Evolutionary conservation across 2,329 filamentous ascomycete genomes (phyloP), one percentile per base, ranked within the genome.

Genomic region (Cordyceps fumosorosea): DNA sequence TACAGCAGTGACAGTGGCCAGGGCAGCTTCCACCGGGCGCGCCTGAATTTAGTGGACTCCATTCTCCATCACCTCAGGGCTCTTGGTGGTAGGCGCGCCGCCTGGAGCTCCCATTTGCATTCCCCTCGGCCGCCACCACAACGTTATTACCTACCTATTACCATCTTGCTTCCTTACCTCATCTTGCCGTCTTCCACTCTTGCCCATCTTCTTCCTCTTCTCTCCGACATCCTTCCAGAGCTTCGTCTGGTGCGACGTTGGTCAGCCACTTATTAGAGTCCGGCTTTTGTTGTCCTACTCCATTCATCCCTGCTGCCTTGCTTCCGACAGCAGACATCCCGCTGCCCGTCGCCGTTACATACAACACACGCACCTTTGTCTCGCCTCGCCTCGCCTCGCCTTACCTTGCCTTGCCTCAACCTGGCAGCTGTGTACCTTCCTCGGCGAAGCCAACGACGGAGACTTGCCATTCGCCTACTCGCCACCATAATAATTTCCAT

Each of bases 261-360:
- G 24, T 11, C 57, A 53, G 57, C 57, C 48, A 45, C 48, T 53
- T 60, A 60, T 53, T 53, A 60, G 57, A 60, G 57, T 51, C 32
- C 24, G 57, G 37, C 37, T 44, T 42, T 45, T 58, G 32, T 29
- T 58, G 56, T 40, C 29, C 20, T 40, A 37, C 57, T 53, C 16
- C 20, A 12, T 22, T 32, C 5, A 26, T 45, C 5, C 18, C 7
- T 18, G 14, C 22, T 29, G 44, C 5, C 16, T 10, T 29, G 14
- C 34, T 42, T 8, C 16, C 45, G 22, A 32, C n/a, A 32, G 18
- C 24, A 16, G 10, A 10, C n/a, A 18, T 47, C n/a, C 44, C 40
- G 40, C 44, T 47, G 44, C n/a, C 44, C 20, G 45, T 47, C 45
- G 32, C 56, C 32, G 34, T 10, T 40, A 37, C 44, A 40, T 37